phyloP scores from a whole-genome alignment of 768 basidiomycete genomes.

The Macrolepiota fuliginosa region DNA sequence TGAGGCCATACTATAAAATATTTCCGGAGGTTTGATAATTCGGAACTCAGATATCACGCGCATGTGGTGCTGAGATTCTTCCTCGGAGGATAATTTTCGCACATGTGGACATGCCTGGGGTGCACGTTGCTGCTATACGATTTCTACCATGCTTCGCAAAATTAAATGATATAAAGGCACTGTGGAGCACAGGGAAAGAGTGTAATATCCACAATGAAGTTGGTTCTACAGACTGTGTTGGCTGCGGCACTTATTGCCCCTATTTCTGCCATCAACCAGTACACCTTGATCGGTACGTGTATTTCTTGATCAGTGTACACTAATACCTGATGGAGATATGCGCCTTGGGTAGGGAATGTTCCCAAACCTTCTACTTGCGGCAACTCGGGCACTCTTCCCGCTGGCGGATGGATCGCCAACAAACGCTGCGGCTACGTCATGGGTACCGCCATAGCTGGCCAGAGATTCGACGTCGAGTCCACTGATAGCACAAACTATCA shows the following conservation, averaged over 20 bases:
- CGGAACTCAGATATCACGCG: background rate
- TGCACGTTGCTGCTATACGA: background rate
- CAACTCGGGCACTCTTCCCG: conserved; percentile 21
- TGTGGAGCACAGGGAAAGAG: background rate
- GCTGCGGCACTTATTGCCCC: background rate
- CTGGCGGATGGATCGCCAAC: conserved; percentile 25
- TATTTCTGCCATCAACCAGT: background rate
- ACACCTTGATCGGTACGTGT: background rate
- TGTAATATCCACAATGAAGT: background rate
- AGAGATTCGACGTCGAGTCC: conserved; percentile 21
- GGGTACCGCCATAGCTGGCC: conserved; percentile 24
- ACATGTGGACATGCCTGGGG: background rate
- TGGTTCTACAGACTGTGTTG: background rate
- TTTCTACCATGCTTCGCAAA: background rate
- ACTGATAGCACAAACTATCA: conserved; percentile 21
- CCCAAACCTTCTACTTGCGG: conserved; percentile 24
- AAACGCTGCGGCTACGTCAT: conserved; percentile 26
- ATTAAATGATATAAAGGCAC: background rate
- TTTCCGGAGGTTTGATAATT: no score
- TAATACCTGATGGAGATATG: background rate
- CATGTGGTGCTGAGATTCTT: background rate
- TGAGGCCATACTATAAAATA: background rate
- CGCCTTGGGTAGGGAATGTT: conserved; percentile 17
- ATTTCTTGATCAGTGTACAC: background rate
- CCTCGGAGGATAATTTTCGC: background rate